phyloP scores from a whole-genome alignment of 306 rosid genomes.

The Dalbergia cultrata region DNA sequence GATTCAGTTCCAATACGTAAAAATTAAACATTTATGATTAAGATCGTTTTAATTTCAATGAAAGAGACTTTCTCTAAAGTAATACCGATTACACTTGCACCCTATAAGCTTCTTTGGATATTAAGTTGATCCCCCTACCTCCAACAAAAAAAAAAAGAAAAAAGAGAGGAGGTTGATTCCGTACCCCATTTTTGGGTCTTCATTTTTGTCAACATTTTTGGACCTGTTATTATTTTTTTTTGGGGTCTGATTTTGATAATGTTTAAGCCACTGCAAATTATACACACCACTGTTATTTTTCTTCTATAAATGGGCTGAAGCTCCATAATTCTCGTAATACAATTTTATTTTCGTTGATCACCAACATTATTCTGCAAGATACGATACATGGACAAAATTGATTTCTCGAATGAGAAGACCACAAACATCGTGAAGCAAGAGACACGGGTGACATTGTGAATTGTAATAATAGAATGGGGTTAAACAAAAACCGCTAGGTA shows the following conservation, averaged over 20 bases:
- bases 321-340: constrained; percentile 8
- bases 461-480: constrained; percentile 28
- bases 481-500: constrained; percentile 46
- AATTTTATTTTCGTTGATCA: constrained; percentile 35
- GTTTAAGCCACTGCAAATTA: background rate
- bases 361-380: constrained; percentile 33
- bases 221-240: too few relatives aligned
- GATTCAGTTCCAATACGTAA: background rate
- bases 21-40: background rate
- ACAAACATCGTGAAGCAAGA: constrained; percentile 35
- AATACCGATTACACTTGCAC: background rate
- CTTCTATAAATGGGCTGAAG: constrained; percentile 9
- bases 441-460: constrained; percentile 28
- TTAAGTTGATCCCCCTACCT: background rate
- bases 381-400: constrained; percentile 54
- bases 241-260: too few relatives aligned
- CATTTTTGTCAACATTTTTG: too few relatives aligned
- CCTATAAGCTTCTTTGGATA: background rate
- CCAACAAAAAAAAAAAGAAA: too few relatives aligned
- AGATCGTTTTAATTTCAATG: background rate
- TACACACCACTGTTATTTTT: background rate
- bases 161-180: too few relatives aligned
- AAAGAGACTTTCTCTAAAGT: background rate
- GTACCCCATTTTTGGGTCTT: background rate
- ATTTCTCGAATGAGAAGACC: constrained; percentile 52